Conservation (phyloP, 192 early-diverging fungal species). For the Polychytrium aggregatum region DNA sequence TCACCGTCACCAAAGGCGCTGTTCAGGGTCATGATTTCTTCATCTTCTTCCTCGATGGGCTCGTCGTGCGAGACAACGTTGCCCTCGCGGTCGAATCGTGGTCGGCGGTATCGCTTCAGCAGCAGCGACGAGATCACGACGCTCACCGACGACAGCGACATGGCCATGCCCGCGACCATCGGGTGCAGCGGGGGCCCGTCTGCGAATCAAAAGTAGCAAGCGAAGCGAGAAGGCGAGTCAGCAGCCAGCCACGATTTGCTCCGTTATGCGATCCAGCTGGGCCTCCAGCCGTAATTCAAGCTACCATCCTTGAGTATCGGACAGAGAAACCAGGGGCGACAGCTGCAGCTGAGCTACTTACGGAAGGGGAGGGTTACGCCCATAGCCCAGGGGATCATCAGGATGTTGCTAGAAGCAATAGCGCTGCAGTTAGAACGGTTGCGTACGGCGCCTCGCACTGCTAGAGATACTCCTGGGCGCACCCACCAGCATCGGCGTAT, state of each 20-base stretch:
- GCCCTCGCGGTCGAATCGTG: conserved; percentile 3
- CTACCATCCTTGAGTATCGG: too few species aligned
- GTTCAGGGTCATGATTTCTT: too few species aligned
- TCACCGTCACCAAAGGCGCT: too few species aligned
- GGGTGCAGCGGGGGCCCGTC: conserved; percentile 75
- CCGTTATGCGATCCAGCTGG: too few species aligned
- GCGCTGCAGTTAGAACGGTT: conserved; percentile 5
- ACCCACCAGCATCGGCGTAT: neutral
- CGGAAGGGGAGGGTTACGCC: conserved; percentile 81
- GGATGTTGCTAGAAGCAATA: conserved; percentile 45
- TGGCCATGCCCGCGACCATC: conserved; percentile 86
- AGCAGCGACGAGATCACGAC: conserved; percentile 83
- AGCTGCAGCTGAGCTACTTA: too few species aligned
- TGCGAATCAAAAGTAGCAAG: too few species aligned
- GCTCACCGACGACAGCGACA: conserved; percentile 84
- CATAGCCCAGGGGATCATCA: conserved; percentile 91
- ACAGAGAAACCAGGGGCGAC: neutral
- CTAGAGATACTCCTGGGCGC: neutral
- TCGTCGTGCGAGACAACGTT: too few species aligned
- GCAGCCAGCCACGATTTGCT: too few species aligned
- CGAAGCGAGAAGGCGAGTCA: too few species aligned
- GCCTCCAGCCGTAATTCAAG: too few species aligned
- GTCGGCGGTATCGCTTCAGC: conserved; percentile 56
- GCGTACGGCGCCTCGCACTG: neutral
- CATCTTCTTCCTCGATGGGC: too few species aligned